phyloP scores from a whole-genome alignment of 208 protist species.

The Trypanosoma caninum region DNA sequence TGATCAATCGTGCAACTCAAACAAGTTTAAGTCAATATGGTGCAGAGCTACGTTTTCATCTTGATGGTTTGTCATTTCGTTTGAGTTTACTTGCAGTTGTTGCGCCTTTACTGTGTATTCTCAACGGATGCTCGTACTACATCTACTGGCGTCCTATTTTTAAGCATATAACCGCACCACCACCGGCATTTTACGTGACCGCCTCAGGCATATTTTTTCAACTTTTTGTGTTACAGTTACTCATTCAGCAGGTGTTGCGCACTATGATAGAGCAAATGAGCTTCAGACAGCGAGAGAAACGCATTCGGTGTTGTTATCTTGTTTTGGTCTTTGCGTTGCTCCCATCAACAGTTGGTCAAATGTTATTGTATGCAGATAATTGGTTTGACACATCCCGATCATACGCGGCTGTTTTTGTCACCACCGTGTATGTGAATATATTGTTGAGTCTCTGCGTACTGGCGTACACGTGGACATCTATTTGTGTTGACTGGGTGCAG shows the following conservation, averaged over 20 bases:
- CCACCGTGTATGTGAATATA: constrained; percentile 11
- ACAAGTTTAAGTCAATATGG: constrained; percentile 13
- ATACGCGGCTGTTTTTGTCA: constrained; percentile 1
- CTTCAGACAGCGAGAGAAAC: background rate
- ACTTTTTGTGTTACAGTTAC: constrained; percentile 7
- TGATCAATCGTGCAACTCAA: constrained; percentile 7
- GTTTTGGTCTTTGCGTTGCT: constrained; percentile 8
- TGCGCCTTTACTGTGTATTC: constrained; percentile 7
- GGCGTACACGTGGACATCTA: constrained; percentile 12
- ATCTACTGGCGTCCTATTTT: constrained; percentile 23
- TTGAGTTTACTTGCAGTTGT: constrained; percentile 7
- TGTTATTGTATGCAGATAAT: constrained; percentile 3
- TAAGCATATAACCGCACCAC: background rate
- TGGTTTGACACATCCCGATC: background rate
- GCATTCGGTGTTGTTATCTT: constrained; percentile 6
- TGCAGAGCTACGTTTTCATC: constrained; percentile 19
- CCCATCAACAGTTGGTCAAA: constrained; percentile 8
- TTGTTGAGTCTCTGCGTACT: background rate
- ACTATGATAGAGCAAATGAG: constrained; percentile 21
- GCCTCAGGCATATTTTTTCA: constrained; percentile 17
- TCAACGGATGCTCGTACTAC: constrained; percentile 36
- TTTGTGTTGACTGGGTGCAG: constrained; percentile 23
- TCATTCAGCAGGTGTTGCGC: constrained; percentile 14
- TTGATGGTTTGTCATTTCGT: constrained; percentile 12
- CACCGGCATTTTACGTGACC: constrained; percentile 12